Base-by-base conservation (phyloP, 2,329 filamentous ascomycete species). In the Clarireedia monteithiana region DNA sequence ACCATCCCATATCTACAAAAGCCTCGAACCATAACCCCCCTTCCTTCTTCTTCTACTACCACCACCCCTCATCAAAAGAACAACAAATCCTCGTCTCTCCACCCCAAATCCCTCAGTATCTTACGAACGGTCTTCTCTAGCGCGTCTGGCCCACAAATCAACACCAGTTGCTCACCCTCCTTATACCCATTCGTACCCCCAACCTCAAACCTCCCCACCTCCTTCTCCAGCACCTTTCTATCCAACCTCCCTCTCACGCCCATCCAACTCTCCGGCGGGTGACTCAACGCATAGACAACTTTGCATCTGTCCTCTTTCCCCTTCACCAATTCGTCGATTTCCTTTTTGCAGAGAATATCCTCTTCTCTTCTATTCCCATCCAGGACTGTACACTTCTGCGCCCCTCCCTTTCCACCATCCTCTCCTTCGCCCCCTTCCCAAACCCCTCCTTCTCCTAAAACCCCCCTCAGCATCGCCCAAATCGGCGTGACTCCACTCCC, bases 401-500 rank as follows among this genome's bases (percentile, higher is more conserved):
- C 20, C 20, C 20, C 20, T 20, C 20, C 20, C 20, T 20, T 20
- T 20, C 2, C 20, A 20, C 20, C 20, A 20, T 20, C 2, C 20
- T 20, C 20, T 20, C 20, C 20, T 20, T 20, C 2, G 20, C 88
- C 94, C 7, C 70, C 62, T 65, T 92, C 88, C 0, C 92, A 20
- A 20, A 20, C 88, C 0, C 74, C 68, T 1, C 68, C 63, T 60
- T 92, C 82, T 47, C 44, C 44, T 69, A 91, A 79, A 0, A 95
- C 81, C 0, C 88, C 86, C 6, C 88, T 77, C 52, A 95, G 74
- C 3, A 95, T 88, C 66, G 94, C 88, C 68, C 85, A 94, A 60
- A 96, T 88, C 0, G 91, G 91, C n/a, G 91, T 96, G 66, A 96
- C 87, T 0, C 91, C 91, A n/a, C 83, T 89, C 5, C 91, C 91